phyloP scores from a whole-genome alignment of 305 asterid genomes.

The Plantago coronopus region DNA sequence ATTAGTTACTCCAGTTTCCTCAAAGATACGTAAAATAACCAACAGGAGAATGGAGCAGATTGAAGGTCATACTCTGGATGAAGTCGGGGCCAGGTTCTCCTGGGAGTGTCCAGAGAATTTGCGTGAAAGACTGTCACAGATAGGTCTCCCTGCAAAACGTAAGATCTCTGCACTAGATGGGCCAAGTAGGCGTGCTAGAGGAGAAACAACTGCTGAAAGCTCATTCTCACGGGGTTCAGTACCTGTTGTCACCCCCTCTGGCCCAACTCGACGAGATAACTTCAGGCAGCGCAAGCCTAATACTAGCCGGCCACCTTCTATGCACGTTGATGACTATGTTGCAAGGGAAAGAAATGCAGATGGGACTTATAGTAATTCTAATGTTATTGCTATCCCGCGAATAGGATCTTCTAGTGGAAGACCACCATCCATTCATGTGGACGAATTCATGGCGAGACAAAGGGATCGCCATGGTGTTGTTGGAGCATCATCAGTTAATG shows the following conservation, averaged over 20 bases:
- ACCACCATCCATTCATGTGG: conserved; percentile 93
- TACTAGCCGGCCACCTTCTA: conserved; percentile 98
- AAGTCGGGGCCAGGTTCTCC: conserved; percentile 52
- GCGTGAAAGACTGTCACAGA: conserved; percentile 73
- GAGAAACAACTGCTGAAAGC: conserved; percentile 57
- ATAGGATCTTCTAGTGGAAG: conserved; percentile 81
- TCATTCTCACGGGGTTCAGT: conserved; percentile 65
- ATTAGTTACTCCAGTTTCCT: conserved; percentile 37
- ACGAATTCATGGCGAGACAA: conserved; percentile 95
- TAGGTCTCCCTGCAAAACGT: conserved; percentile 52
- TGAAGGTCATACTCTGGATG: conserved; percentile 48
- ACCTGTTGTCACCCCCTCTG: conserved; percentile 57
- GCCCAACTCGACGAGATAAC: conserved; percentile 82
- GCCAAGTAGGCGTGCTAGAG: conserved; percentile 64
- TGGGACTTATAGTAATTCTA: conserved; percentile 60
- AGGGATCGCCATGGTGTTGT: conserved; percentile 70
- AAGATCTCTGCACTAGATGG: conserved; percentile 69
- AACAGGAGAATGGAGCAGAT: conserved; percentile 50
- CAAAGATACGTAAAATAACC: conserved; percentile 45
- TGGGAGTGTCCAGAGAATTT: conserved; percentile 98
- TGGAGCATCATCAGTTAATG: conserved; percentile 36
- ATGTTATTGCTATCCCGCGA: conserved; percentile 76
- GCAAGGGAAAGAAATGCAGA: conserved; percentile 90
- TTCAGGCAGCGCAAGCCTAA: conserved; percentile 97
- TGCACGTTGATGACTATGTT: conserved; percentile 97